Evolutionary conservation across 768 basidiomycete species (phyloP), one percentile per base, ranked within the genome.

Genomic region (Tephrocybe sp.): DNA sequence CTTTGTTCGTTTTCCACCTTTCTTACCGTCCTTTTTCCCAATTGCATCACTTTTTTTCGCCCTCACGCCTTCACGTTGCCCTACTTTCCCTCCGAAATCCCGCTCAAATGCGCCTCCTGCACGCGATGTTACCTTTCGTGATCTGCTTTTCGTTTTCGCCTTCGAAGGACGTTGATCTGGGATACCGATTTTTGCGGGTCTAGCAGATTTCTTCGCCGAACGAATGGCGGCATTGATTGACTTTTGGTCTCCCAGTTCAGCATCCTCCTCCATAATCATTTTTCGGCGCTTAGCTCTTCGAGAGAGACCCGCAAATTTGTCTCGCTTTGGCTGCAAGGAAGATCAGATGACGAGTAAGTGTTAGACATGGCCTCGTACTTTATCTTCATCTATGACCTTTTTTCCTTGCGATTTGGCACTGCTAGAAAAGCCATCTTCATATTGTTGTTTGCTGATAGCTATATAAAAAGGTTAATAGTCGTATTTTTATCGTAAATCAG

Each of bases 261-360:
- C 80, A 56, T 95, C 92, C 56, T 86, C 85, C 63, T 94, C 90
- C 67, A 81, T 75, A 6, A 88, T 86, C 73, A 95, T 75, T 71
- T 94, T 97, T 62, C 93, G 79, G 52, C 96, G 79, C 66, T 97
- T 98, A 45, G 79, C 84, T 62, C 79, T 85, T 53, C 96, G 83
- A n/a, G 93, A 87, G 10, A 98, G 78, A 9, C 94, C 95, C 6
- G 88, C 76, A 54, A 83, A 80, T 57, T 85, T 87, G 59, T 90
- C 88, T 58, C 88, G 78, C 66, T 87, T 88, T 15, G 83, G 83
- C 88, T 90, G 62, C 9, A 48, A 18, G 51, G 12, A 42, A 50
- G 32, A 51, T 21, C 23, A 43, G 44, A 41, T 25, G 48, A 37
- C 20, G 25, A 50, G 45, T 23, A 50, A n/a, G 37, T 12, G 26